A percentile compares a stretch with the other conserved stretches of the same genome.
Conservation (phyloP, 768 basidiomycete genomes). For the Mrakia hoshinonis region DNA sequence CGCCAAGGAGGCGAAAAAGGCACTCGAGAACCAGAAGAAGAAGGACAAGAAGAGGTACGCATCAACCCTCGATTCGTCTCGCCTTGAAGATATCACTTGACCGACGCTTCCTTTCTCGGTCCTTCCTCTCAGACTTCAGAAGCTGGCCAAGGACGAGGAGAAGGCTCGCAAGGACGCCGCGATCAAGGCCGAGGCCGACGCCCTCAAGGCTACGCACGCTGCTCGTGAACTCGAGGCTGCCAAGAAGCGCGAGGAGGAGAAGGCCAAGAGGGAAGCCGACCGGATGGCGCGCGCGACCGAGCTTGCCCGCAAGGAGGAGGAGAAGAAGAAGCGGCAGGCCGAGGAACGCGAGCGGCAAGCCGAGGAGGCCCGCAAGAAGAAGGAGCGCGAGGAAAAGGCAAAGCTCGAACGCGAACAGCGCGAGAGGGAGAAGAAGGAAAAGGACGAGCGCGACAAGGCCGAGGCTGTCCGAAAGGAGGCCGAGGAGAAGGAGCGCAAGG, state of each 20-base stretch:
- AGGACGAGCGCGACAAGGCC: slow-evolving; percentile 27
- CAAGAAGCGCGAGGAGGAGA: slow-evolving; percentile 79
- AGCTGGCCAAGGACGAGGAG: slow-evolving; percentile 86
- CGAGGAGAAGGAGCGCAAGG: slow-evolving; percentile 47
- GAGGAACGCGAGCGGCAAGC: slow-evolving; percentile 75
- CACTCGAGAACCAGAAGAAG: slow-evolving; percentile 93
- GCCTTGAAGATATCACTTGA: slow-evolving; percentile 17
- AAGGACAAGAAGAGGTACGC: slow-evolving; percentile 92
- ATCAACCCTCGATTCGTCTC: slow-evolving; percentile 11
- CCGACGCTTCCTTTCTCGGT: slow-evolving; percentile 9
- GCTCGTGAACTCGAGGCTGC: slow-evolving; percentile 71
- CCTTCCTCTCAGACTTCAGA: slow-evolving; percentile 63
- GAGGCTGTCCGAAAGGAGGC: slow-evolving; percentile 21
- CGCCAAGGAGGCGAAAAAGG: slow-evolving; percentile 84
- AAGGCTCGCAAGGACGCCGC: slow-evolving; percentile 69
- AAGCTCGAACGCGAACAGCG: slow-evolving; percentile 26
- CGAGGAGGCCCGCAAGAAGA: slow-evolving; percentile 55
- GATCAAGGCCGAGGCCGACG: slow-evolving; percentile 59
- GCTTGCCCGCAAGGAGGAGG: slow-evolving; percentile 70
- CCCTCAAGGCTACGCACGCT: slow-evolving; percentile 61
- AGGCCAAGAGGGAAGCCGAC: slow-evolving; percentile 62
- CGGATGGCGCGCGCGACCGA: slow-evolving; percentile 50
- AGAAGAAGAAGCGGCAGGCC: slow-evolving; percentile 60
- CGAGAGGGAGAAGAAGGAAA: slow-evolving; percentile 29
- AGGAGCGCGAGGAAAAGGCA: slow-evolving; percentile 51